Base-by-base conservation (phyloP, 495 filamentous ascomycete species). In the Hyaloscypha bicolor region DNA sequence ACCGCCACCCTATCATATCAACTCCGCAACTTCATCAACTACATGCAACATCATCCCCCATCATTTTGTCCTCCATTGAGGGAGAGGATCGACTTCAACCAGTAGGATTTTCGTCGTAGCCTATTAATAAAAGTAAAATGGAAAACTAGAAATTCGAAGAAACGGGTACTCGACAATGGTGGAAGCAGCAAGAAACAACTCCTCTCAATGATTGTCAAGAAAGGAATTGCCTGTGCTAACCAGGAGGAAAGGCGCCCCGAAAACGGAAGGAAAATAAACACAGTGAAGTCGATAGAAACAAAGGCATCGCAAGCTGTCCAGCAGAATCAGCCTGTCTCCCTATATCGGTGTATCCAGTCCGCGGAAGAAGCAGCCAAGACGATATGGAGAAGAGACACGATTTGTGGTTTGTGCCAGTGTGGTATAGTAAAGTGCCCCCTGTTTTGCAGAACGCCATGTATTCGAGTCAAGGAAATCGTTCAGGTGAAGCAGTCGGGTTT, bases 381-480 rank as follows among this genome's bases (percentile, higher is more conserved):
- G 22, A 48, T 55, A 60, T 60, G 25, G 55, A 25, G 22, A 58
- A 55, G 60, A 42, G 32, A 45, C 60, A 32, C 55, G 65, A 57
- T 63, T 63, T 35, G 58, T 42, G 4, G 33, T 42, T 55, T 48
- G 29, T 52, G 69, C 57, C 31, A 63, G 65, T 48, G 69, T 72
- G 71, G 71, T 73, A 73, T 73, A 67, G 60, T 69, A 73, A 71
- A 71, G 63, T 57, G 64, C 64, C 71, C 29, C 60, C 71, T 14
- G 55, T 73, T 69, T 71, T 60, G 12, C 51, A 69, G 45, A 74
- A 74, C 72, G 67, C 69, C 72, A 60, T 68, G 59, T 68, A 69
- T 66, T 69, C 63, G 66, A 70, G 31, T 60, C 39, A 71, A 71
- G 31, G 60, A 64, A 71, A 73, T 57, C 63, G 52, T 33, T 58